Percentiles rank a stretch among this genome's conserved stretches.
Evolutionary conservation across 2,329 filamentous ascomycete species (phyloP).

Genomic region (Talaromyces sp.): DNA sequence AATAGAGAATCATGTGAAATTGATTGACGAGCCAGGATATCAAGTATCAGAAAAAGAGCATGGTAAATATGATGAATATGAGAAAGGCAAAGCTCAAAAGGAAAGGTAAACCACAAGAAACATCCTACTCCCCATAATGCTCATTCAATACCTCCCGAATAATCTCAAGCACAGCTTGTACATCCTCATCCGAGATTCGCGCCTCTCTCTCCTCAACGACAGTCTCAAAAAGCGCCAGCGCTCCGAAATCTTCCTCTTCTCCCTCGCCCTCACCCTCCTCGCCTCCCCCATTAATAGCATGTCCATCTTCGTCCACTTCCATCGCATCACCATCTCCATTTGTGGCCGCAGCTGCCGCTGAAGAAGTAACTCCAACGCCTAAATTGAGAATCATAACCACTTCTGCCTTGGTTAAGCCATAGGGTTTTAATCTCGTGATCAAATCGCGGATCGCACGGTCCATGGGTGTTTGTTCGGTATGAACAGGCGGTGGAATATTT

Average conservation of each 20-base stretch:
- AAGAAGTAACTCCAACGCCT: constrained; percentile 39
- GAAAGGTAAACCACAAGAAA: not conserved
- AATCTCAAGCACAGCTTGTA: constrained; percentile 38
- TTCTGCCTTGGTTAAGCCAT: constrained; percentile 50
- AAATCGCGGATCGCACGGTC: constrained; percentile 43
- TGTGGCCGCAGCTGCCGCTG: constrained; percentile 9
- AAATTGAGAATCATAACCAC: constrained; percentile 51
- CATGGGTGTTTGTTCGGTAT: constrained; percentile 33
- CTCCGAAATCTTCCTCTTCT: constrained; percentile 38
- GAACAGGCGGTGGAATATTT: constrained; percentile 2
- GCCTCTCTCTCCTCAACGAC: constrained; percentile 49
- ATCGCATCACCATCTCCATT: constrained; percentile 24
- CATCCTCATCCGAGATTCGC: constrained; percentile 42
- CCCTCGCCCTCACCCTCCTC: constrained; percentile 16
- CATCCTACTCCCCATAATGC: constrained; percentile 17
- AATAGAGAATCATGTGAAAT: no score
- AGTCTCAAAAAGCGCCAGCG: constrained; percentile 42
- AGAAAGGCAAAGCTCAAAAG: no score
- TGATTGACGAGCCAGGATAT: no score
- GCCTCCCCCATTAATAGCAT: constrained; percentile 17
- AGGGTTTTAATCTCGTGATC: constrained; percentile 41
- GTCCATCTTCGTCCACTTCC: constrained; percentile 18
- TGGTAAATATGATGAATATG: no score
- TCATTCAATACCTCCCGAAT: constrained; percentile 37
- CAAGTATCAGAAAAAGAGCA: no score